A percentile compares a stretch with the other conserved stretches of the same genome.
Conservation (phyloP, 2,329 filamentous ascomycete genomes). For the Talaromyces marneffei region DNA sequence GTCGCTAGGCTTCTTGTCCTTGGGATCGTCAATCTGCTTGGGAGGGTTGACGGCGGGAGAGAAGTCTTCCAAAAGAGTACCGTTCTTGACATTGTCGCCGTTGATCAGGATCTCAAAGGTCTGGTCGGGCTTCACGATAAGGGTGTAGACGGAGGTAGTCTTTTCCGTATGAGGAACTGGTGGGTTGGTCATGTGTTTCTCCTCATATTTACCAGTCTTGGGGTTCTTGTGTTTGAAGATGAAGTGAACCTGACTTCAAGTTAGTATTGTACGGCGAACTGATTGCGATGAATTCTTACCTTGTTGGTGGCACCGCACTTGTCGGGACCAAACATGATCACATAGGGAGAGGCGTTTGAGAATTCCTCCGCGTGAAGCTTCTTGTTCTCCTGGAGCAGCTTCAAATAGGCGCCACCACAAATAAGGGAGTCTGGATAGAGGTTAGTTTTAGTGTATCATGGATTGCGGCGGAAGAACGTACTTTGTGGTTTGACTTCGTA, state of each 20-base stretch:
- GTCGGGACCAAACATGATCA: constrained; percentile 99
- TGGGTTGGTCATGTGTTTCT: constrained; percentile 90
- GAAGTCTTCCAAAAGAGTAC: constrained; percentile 92
- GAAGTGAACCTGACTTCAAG: constrained; percentile 61
- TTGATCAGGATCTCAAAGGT: constrained; percentile 90
- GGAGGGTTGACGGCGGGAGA: constrained; percentile 84
- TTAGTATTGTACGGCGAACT: not conserved
- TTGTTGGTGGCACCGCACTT: constrained; percentile 99
- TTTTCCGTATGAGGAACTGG: constrained; percentile 85
- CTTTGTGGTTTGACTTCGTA: constrained; percentile 99
- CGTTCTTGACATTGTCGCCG: constrained; percentile 79
- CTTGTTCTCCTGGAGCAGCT: constrained; percentile 97
- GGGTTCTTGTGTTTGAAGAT: constrained; percentile 99
- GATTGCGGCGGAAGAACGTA: constrained; percentile 45
- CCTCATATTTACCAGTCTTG: constrained; percentile 98
- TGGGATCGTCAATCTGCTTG: constrained; percentile 89
- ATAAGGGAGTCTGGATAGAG: constrained; percentile 72
- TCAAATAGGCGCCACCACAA: constrained; percentile 97
- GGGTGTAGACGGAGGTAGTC: constrained; percentile 89
- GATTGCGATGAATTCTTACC: constrained; percentile 47
- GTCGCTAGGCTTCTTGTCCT: constrained; percentile 88
- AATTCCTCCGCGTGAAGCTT: constrained; percentile 96
- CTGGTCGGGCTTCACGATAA: constrained; percentile 95
- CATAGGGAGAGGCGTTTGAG: constrained; percentile 92
- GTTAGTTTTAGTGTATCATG: constrained; percentile 25